Conservation (phyloP, 768 basidiomycete species). For the Hericium coralloides region DNA sequence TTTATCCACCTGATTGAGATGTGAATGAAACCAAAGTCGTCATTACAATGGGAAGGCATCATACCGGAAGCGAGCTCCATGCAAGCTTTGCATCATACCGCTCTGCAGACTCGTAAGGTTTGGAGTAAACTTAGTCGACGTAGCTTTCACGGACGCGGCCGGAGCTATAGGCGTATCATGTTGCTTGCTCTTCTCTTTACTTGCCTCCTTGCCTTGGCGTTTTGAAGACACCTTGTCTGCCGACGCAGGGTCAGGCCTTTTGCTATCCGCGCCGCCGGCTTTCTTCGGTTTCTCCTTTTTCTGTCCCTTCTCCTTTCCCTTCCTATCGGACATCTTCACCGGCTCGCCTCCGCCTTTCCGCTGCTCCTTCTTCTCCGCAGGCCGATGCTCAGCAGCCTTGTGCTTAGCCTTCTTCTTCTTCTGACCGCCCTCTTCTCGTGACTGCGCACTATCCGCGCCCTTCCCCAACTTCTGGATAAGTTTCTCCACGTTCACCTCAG, state of each 20-base stretch:
- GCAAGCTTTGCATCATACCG: slow-evolving; percentile 68
- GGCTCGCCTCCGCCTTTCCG: background rate
- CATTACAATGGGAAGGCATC: slow-evolving; percentile 9
- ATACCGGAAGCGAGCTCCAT: slow-evolving; percentile 84
- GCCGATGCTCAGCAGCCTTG: background rate
- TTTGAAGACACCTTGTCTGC: too few species aligned
- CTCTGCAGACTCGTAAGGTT: slow-evolving; percentile 65
- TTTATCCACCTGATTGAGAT: slow-evolving; percentile 65
- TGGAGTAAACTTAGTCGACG: background rate
- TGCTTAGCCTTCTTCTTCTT: background rate
- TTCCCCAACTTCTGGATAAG: slow-evolving; percentile 40
- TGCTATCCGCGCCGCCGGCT: too few species aligned
- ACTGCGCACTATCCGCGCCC: slow-evolving; percentile 11
- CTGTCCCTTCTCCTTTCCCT: background rate
- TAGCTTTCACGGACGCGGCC: background rate
- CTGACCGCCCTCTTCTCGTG: background rate
- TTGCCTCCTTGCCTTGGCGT: background rate
- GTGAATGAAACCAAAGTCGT: background rate
- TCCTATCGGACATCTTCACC: background rate
- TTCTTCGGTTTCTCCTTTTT: background rate
- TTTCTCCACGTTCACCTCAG: slow-evolving; percentile 51
- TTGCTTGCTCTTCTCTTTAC: background rate
- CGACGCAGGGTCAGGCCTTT: too few species aligned
- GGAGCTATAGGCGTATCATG: background rate
- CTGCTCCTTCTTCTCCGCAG: slow-evolving; percentile 3